phyloP scores from a whole-genome alignment of 768 basidiomycete genomes.

The Lactarius quietus region DNA sequence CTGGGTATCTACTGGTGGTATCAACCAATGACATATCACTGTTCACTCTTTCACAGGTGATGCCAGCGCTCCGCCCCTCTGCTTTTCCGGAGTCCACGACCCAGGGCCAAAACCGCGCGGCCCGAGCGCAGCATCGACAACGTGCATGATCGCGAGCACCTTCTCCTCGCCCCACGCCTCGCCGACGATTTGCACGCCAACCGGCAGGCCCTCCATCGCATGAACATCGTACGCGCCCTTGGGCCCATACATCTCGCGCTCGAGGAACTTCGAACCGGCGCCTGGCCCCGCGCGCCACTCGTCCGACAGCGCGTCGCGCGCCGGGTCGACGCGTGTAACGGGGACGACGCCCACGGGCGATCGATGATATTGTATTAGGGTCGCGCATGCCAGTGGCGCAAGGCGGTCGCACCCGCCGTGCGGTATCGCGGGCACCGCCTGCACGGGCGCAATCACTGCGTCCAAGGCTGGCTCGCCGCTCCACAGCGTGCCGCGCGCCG shows the following conservation, averaged over 20 bases:
- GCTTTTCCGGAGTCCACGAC: constrained; percentile 37
- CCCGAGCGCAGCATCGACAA: constrained; percentile 69
- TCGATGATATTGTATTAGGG: constrained; percentile 42
- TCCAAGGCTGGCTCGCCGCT: constrained; percentile 16
- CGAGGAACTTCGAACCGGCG: constrained; percentile 56
- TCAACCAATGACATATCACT: not conserved
- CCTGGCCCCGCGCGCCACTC: constrained; percentile 53
- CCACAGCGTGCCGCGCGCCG: constrained; percentile 33
- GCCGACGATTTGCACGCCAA: constrained; percentile 79
- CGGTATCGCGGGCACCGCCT: constrained; percentile 37
- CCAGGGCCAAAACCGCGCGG: constrained; percentile 69
- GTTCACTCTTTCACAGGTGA: not conserved
- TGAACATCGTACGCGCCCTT: constrained; percentile 56
- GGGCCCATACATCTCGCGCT: constrained; percentile 54
- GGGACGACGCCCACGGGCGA: constrained; percentile 42
- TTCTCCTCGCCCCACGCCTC: constrained; percentile 83
- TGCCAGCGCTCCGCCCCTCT: not conserved
- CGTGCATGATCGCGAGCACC: constrained; percentile 71
- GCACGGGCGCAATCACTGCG: constrained; percentile 36
- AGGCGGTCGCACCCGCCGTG: constrained; percentile 22
- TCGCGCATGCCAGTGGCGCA: constrained; percentile 31
- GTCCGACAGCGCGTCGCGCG: constrained; percentile 45
- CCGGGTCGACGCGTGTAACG: constrained; percentile 39
- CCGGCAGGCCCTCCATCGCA: constrained; percentile 71
- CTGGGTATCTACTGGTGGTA: not conserved